Base-by-base conservation (phyloP, 805 yeast species). In the Ogataea trehaloabstinens region DNA sequence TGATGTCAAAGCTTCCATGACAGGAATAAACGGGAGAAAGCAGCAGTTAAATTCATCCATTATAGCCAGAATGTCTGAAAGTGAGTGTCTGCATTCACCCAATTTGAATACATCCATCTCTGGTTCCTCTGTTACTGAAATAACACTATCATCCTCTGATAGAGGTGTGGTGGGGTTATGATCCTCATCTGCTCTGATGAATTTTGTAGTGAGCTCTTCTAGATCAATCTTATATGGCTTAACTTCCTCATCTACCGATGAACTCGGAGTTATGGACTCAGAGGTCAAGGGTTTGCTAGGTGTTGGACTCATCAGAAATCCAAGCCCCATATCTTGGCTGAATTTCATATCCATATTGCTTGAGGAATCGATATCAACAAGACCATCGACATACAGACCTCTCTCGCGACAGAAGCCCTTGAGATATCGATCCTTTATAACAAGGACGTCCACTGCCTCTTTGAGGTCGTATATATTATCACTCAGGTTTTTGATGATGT, bases 401-500 rank as follows among this genome's bases (percentile, higher is more conserved):
- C 45, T 44, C 19, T 52, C 41, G 4, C 19, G 24, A 32, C 63
- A 58, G n/a, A 56, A 22, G 2, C 40, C 24, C 38, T 49, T 55
- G 30, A 64, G 37, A 11, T 41, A 24, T 6, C 47, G 31, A 30
- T 64, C 66, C 25, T 22, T 22, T 22, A 12, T 8, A 8, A 22
- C 25, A 8, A 22, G 25, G 12, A 12, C 12, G 12, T 22, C 25
- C 4, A 64, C 67, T 28, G 50, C 38, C 6, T 34, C 28, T 41
- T 60, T 56, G 37, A 64, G 49, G n/a, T 48, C 51, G 40, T 53
- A 51, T 11, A 68, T 59, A 35, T 54, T 63, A 7, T 56, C 53
- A 25, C 60, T 55, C 15, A 68, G 41, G 31, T 59, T 54, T 34
- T 60, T 63, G 42, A 67, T 63, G 33, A 67, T 64, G 33, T 62